Evolutionary conservation across 305 asterid genomes (phyloP).

Genomic region (Rubia occidens): DNA sequence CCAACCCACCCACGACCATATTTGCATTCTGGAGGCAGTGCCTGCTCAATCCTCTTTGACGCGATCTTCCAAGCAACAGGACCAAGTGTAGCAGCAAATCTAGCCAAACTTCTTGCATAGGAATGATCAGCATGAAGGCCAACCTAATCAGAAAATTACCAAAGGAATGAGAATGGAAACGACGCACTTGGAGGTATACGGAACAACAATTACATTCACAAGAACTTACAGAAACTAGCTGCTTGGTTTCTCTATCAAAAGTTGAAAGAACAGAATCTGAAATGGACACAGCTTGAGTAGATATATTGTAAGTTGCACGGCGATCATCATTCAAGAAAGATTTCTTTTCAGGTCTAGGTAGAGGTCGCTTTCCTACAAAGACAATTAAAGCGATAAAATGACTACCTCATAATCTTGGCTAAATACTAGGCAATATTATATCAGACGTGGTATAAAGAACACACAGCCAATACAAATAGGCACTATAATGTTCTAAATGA

Average conservation of each 20-base stretch:
- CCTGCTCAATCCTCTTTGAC: slow-evolving; percentile 80
- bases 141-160: slow-evolving; percentile 43
- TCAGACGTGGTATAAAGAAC: background rate
- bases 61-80: slow-evolving; percentile 85
- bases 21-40: slow-evolving; percentile 69
- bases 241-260: slow-evolving; percentile 90
- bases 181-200: slow-evolving; percentile 2
- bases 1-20: slow-evolving; percentile 98
- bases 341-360: slow-evolving; percentile 55
- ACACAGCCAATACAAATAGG: background rate
- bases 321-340: slow-evolving; percentile 55
- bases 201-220: slow-evolving; percentile 6
- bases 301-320: slow-evolving; percentile 56
- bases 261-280: slow-evolving; percentile 67
- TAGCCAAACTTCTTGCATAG: slow-evolving; percentile 87
- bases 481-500: background rate
- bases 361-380: slow-evolving; percentile 48
- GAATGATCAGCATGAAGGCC: slow-evolving; percentile 89
- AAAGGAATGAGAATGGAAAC: slow-evolving; percentile 10
- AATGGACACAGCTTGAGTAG: slow-evolving; percentile 38
- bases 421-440: background rate
- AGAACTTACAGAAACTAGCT: slow-evolving; percentile 68
- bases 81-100: slow-evolving; percentile 86
- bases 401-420: background rate
- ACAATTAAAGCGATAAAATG: slow-evolving; percentile 20